These are phyloP conservation scores for Kodamaea ohmeri DNA, from an alignment of 1,139 yeast species.

Conservation along the genomic window DNA sequence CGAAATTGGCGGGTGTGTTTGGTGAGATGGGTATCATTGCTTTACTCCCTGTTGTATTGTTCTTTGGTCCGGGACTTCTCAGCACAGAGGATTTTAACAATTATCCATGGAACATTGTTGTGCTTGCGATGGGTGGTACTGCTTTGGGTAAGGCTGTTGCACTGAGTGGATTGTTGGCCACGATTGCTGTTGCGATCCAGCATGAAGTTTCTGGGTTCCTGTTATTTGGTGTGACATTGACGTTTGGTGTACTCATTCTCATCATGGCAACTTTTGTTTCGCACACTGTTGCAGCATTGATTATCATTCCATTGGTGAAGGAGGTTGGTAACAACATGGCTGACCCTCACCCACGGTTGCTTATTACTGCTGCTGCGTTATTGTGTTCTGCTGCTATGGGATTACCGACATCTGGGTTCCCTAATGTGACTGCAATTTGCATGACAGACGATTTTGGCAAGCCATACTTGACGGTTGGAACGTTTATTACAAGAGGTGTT, in stretches of 20 bases:
- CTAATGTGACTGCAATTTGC: conserved; percentile 76
- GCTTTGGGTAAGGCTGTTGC: conserved; percentile 74
- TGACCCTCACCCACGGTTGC: conserved; percentile 55
- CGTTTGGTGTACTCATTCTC: conserved; percentile 64
- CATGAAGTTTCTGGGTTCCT: conserved; percentile 54
- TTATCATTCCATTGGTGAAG: conserved; percentile 65
- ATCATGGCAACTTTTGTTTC: conserved; percentile 73
- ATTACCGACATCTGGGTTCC: conserved; percentile 73
- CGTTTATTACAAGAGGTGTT: conserved; percentile 70
- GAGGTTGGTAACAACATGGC: conserved; percentile 62
- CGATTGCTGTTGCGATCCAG: conserved; percentile 60
- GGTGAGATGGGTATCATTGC: conserved; percentile 76
- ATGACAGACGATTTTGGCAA: conserved; percentile 71
- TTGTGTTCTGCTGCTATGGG: conserved; percentile 79
- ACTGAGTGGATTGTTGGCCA: conserved; percentile 63
- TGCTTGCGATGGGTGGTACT: conserved; percentile 77
- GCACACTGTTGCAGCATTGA: conserved; percentile 76
- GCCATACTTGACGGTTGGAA: conserved; percentile 61
- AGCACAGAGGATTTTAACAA: conserved; percentile 65
- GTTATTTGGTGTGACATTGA: conserved; percentile 57
- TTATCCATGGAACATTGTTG: conserved; percentile 75
- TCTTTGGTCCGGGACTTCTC: conserved; percentile 69
- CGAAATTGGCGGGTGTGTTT: conserved; percentile 51
- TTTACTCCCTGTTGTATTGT: conserved; percentile 59
- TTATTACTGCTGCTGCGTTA: conserved; percentile 66